Evolutionary conservation across 2,329 filamentous ascomycete species (phyloP).

Genomic region (Trichoderma simmonsii): DNA sequence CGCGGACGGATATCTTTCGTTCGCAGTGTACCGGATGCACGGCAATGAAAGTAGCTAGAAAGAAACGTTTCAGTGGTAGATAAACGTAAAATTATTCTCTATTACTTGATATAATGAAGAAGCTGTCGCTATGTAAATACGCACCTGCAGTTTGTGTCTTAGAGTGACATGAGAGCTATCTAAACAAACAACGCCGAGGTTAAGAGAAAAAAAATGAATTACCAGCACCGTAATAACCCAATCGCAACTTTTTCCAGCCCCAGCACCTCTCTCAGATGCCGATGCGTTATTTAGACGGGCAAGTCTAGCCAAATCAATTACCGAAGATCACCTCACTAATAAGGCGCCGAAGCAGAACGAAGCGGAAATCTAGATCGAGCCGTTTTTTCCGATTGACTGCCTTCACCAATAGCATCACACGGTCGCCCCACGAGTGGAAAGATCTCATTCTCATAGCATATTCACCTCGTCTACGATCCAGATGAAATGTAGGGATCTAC

Average conservation of each 20-base stretch:
- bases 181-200: constrained; percentile 25
- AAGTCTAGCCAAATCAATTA: constrained; percentile 7
- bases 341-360: neutral
- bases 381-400: neutral
- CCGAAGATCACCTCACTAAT: neutral
- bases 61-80: neutral
- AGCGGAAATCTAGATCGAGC: neutral
- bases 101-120: neutral
- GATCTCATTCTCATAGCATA: neutral
- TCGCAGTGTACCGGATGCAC: neutral
- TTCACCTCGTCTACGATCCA: neutral
- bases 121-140: neutral
- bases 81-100: neutral
- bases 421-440: neutral
- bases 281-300: neutral
- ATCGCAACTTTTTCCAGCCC: neutral
- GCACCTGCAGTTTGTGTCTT: neutral
- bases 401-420: constrained; percentile 4
- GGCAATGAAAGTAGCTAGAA: neutral
- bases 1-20: neutral
- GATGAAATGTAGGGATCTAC: neutral
- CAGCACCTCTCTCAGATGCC: neutral
- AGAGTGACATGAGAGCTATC: neutral
- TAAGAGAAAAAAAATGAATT: constrained; percentile 21
- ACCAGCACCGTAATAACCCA: neutral